A percentile compares a stretch with the other conserved stretches of the same genome.
Evolutionary conservation across 2,329 filamentous ascomycete species (phyloP).

Genomic region (Lecanicillium sp.): DNA sequence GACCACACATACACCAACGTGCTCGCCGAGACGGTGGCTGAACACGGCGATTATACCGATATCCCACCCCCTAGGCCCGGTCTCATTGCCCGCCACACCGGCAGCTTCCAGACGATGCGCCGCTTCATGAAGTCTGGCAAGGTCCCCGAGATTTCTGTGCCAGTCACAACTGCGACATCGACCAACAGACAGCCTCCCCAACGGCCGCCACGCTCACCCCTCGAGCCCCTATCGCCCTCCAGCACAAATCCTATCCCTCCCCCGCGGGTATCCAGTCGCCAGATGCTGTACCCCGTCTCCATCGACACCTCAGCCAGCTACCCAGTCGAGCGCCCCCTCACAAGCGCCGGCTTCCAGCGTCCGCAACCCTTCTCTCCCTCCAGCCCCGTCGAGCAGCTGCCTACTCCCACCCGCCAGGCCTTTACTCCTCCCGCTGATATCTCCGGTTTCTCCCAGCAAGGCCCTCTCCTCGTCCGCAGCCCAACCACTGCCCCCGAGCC

Average conservation of each 20-base stretch:
- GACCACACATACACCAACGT: constrained; percentile 10
- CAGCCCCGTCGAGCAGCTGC: constrained; percentile 18
- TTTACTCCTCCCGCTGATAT: constrained; percentile 10
- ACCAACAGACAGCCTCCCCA: constrained; percentile 5
- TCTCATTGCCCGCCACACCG: constrained; percentile 10
- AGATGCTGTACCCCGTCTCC: constrained; percentile 39
- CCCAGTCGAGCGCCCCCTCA: constrained; percentile 37
- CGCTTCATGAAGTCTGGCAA: constrained; percentile 13
- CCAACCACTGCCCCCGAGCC: constrained; percentile 33
- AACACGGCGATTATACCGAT: not conserved
- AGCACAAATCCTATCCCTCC: constrained; percentile 38
- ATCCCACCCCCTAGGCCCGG: constrained; percentile 2
- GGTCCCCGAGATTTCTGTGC: not conserved
- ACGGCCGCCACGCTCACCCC: constrained; percentile 36
- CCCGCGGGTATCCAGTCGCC: constrained; percentile 50
- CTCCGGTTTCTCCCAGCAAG: constrained; percentile 22
- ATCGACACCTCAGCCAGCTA: constrained; percentile 32
- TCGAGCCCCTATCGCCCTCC: constrained; percentile 36
- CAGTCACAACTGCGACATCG: not conserved
- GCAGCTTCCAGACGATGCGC: constrained; percentile 11
- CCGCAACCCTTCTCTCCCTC: constrained; percentile 36
- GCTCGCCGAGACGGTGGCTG: constrained; percentile 3
- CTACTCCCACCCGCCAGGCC: constrained; percentile 14
- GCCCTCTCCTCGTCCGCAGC: constrained; percentile 35
- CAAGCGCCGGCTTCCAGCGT: constrained; percentile 39